Percentiles rank a stretch among this genome's conserved stretches.
phyloP scores from a whole-genome alignment of 208 protist genomes.

The Acanthamoeba culbertsoni region DNA sequence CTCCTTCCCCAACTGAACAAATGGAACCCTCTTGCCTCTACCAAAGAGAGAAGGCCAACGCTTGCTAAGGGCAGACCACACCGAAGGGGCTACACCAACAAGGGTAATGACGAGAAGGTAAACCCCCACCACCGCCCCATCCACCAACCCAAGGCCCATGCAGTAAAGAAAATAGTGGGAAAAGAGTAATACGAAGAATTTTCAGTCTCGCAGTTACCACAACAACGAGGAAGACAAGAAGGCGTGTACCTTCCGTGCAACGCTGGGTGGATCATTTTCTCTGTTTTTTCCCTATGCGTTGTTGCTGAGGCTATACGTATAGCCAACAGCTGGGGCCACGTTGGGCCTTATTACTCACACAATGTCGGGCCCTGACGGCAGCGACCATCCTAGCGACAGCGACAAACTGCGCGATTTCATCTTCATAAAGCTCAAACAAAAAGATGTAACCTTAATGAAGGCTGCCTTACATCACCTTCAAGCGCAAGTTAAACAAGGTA shows the following conservation, averaged over 20 bases:
- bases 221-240: background rate
- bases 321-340: too few species aligned
- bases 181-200: too few species aligned
- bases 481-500: background rate
- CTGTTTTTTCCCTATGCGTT: too few species aligned
- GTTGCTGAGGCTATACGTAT: too few species aligned
- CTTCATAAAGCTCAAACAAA: background rate
- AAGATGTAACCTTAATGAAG: background rate
- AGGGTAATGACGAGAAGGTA: constrained; percentile 12
- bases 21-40: too few species aligned
- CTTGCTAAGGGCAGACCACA: too few species aligned
- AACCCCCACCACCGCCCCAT: background rate
- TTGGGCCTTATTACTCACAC: too few species aligned
- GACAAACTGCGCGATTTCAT: constrained; percentile 5
- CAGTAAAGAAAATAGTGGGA: background rate
- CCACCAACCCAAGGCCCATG: background rate
- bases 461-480: background rate
- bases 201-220: background rate
- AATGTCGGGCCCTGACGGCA: background rate
- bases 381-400: background rate
- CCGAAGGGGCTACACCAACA: background rate
- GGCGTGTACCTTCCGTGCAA: too few species aligned
- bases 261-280: too few species aligned
- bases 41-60: too few species aligned
- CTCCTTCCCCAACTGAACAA: too few species aligned